Percentiles rank a stretch among this genome's conserved stretches.
These are phyloP conservation scores for Gossypium trilobum DNA, from an alignment of 441 rosid species.

Conservation along the genomic window DNA sequence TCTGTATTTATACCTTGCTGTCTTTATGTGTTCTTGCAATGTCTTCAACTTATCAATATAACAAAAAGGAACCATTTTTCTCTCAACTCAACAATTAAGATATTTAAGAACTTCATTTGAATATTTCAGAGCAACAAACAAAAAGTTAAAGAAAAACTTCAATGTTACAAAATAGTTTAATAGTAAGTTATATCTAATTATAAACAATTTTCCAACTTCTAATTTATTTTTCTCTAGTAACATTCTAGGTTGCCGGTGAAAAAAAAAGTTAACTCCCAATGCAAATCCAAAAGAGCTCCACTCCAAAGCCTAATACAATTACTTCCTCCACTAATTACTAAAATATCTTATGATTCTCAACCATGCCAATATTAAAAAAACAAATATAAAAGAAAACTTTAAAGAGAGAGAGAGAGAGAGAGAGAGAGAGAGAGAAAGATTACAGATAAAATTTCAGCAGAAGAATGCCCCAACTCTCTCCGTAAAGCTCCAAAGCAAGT, in stretches of 20 bases:
- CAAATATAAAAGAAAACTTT: neutral
- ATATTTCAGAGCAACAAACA: neutral
- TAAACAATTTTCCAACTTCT: neutral
- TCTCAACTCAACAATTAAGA: too few relatives aligned
- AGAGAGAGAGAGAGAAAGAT: neutral
- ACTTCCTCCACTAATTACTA: neutral
- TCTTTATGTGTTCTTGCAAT: neutral
- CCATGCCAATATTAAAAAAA: neutral
- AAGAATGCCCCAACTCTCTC: slow-evolving; percentile 78
- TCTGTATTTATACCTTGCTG: neutral
- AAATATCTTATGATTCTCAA: neutral
- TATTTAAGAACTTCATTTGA: neutral
- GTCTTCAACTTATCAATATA: neutral
- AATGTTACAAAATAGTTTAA: neutral
- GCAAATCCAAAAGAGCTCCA: slow-evolving; percentile 1
- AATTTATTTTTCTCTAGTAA: neutral
- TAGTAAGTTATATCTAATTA: neutral
- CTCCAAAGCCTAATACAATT: neutral
- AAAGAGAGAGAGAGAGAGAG: too few relatives aligned
- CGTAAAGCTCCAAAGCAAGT: slow-evolving; percentile 72
- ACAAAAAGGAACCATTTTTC: neutral
- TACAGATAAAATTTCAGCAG: slow-evolving; percentile 51
- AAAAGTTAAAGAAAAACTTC: neutral
- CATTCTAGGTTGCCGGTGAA: neutral
- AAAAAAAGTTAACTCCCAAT: neutral